Percentiles rank a stretch among this genome's conserved stretches.
Conservation (phyloP, 768 basidiomycete genomes). For the Termitomyces sp. region DNA sequence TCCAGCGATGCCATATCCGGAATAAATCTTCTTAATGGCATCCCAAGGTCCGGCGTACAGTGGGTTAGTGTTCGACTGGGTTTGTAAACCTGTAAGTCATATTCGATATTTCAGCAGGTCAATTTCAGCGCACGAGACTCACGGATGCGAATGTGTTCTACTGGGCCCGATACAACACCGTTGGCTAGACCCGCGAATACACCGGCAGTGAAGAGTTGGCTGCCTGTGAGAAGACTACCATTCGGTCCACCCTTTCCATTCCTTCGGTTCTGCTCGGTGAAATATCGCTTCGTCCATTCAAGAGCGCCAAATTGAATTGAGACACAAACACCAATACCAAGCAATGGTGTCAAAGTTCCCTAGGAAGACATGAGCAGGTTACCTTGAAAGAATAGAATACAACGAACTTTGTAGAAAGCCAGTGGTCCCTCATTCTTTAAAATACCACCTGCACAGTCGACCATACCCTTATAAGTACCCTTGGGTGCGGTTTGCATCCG, state of each 20-base stretch:
- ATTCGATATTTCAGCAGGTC: conserved; percentile 1
- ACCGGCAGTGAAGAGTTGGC: conserved; percentile 73
- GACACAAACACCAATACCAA: conserved; percentile 92
- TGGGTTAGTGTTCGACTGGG: conserved; percentile 75
- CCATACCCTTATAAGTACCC: conserved; percentile 84
- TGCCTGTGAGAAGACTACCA: conserved; percentile 51
- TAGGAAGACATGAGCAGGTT: conserved; percentile 22
- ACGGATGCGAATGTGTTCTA: conserved; percentile 98
- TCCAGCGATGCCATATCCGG: conserved; percentile 69
- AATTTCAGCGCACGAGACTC: conserved; percentile 22
- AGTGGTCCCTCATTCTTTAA: conserved; percentile 87
- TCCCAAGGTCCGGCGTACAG: conserved; percentile 81
- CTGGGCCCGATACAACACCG: conserved; percentile 89
- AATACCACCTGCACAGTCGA: conserved; percentile 87
- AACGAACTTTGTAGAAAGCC: conserved; percentile 87
- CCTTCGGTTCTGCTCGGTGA: conserved; percentile 55
- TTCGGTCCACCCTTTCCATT: conserved; percentile 57
- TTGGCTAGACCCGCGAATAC: conserved; percentile 86
- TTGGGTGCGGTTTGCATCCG: conserved; percentile 92
- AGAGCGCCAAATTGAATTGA: conserved; percentile 94
- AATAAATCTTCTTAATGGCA: conserved; percentile 80
- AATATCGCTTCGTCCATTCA: conserved; percentile 79
- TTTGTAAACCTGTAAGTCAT: conserved; percentile 71
- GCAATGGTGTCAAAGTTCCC: conserved; percentile 86
- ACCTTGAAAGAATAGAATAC: background rate